Base-by-base conservation (phyloP, 169 alveolate species). In the Theileria sp. region DNA sequence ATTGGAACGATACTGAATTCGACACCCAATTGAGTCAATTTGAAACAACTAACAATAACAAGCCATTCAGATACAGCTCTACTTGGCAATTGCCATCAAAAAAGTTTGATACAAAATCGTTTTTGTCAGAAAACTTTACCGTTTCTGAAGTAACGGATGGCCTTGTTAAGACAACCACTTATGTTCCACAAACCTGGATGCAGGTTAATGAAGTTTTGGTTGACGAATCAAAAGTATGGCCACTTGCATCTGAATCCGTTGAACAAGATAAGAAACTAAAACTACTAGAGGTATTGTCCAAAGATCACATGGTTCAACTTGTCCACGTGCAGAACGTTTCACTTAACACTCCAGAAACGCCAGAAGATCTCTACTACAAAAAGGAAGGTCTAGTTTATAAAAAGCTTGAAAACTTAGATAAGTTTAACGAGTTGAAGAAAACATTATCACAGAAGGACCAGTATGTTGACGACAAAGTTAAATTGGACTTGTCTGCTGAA, bases 401-500 rank as follows among this genome's bases (percentile, higher is more conserved):
- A 8, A 58, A 58, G 32, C 67, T 58, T 10, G 67, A 19, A 0
- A 13, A 58, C 34, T 7, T 21, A 13, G 13, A 2, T 25, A 25
- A 58, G 32, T 58, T 58, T 58, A 15, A 58, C 32, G 32, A 21
- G 67, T 58, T 58, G 67, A 58, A 58, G 67, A 17, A 58, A 21
- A 58, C 1, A 10, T 25, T 58, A 8, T 58, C 67, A 2, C 10
- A 58, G 32, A 8, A 19, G 0, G 67, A 13, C 34, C 26, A 58
- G 32, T 17, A 13, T 25, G 67, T 58, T 58, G 67, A 58, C 67
- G 67, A 58, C n/a, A 58, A 58, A 25, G 67, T 58, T 5, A 58
- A 58, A n/a, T 58, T 58, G 67, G 67, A 58, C n/a, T 13, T 58
- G 67, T 58, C 67, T 8, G 1, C 67, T 3, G 67, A 58, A 58